Percentiles rank a stretch among this genome's conserved stretches.
phyloP scores from a whole-genome alignment of 768 basidiomycete species.

The Psilocybe sp. region DNA sequence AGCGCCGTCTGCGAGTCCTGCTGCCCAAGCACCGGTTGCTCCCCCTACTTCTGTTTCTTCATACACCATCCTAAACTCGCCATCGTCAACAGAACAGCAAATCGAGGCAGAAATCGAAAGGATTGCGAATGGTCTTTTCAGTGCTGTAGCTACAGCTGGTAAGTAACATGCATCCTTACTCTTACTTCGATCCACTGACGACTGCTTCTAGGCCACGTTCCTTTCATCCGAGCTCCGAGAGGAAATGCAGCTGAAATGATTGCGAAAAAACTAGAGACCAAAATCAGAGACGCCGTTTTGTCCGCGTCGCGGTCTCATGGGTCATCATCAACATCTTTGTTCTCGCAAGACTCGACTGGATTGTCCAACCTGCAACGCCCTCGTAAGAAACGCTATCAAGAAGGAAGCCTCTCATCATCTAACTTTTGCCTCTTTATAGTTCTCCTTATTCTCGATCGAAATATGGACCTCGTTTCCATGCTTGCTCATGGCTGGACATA shows the following conservation, averaged over 20 bases:
- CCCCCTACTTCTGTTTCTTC: slow-evolving; percentile 46
- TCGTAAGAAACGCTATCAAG: slow-evolving; percentile 43
- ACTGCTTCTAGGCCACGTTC: slow-evolving; percentile 67
- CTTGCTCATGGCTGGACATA: slow-evolving; percentile 98
- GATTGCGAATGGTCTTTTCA: slow-evolving; percentile 86
- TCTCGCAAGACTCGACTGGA: slow-evolving; percentile 78
- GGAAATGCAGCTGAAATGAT: slow-evolving; percentile 99
- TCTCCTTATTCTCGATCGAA: slow-evolving; percentile 89
- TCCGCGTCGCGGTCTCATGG: slow-evolving; percentile 61
- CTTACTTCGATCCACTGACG: neutral
- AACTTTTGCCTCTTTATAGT: slow-evolving; percentile 51
- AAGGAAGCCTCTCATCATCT: neutral
- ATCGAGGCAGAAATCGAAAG: slow-evolving; percentile 94
- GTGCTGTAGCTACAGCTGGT: slow-evolving; percentile 88
- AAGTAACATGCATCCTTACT: slow-evolving; percentile 15
- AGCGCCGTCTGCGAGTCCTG: slow-evolving; percentile 30
- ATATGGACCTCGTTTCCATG: slow-evolving; percentile 91
- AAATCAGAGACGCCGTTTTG: slow-evolving; percentile 83
- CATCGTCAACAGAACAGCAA: slow-evolving; percentile 82
- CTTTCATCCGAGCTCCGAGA: slow-evolving; percentile 90
- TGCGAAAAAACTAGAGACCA: slow-evolving; percentile 91
- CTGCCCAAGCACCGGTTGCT: slow-evolving; percentile 24
- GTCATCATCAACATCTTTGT: slow-evolving; percentile 52
- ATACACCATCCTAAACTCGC: slow-evolving; percentile 89
- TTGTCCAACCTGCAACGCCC: slow-evolving; percentile 87